Base-by-base conservation (phyloP, 140 eudicot genomes). In the Cichorium intybus region DNA sequence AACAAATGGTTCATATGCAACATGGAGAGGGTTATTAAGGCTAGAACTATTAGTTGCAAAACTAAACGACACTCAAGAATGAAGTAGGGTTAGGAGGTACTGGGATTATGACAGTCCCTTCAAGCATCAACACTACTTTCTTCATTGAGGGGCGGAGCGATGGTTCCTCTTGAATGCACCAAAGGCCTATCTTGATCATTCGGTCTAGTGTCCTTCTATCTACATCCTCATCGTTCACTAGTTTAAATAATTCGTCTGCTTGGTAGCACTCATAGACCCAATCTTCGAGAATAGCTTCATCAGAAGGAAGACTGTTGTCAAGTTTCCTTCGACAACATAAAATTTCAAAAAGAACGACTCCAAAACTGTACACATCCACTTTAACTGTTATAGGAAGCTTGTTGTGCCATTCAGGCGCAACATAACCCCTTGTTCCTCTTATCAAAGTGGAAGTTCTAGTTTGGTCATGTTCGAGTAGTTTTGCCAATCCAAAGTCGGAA, bases 351-450 rank as follows among this genome's bases (percentile, higher is more conserved):
- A 80, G 58, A 61, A 80, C 52, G 10, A 80, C 76, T 17, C 70
- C 82, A 29, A 58, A 83, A 51, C 85, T 83, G 35, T 79, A 82
- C 0, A 76, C 79, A 64, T 83, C 85, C 10, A 75, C 82, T 48
- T 75, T 82, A 10, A 72, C 77, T 1, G 77, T 78, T 21, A 82
- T 55, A 0, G 77, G 79, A 2, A 58, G 60, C 17, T 56, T 76
- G 47, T 67, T 76, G 55, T 79, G 73, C 89, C 89, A 84, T 60
- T 84, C 90, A 0, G 83, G 86, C 6, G 89, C 86, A 41, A 56
- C 74, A 56, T 69, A 69, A 15, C 75, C 75, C 35, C 59, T 29
- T 46, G 75, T 69, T 56, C 75, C 75, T 57, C 75, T 57, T 6
- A 57, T 59, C 10, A 47, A 29, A 3, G 75, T 69, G 57, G 49